These are phyloP conservation scores for Exophiala calicioides DNA, from an alignment of 2,329 filamentous ascomycete species.

Conservation along the genomic window DNA sequence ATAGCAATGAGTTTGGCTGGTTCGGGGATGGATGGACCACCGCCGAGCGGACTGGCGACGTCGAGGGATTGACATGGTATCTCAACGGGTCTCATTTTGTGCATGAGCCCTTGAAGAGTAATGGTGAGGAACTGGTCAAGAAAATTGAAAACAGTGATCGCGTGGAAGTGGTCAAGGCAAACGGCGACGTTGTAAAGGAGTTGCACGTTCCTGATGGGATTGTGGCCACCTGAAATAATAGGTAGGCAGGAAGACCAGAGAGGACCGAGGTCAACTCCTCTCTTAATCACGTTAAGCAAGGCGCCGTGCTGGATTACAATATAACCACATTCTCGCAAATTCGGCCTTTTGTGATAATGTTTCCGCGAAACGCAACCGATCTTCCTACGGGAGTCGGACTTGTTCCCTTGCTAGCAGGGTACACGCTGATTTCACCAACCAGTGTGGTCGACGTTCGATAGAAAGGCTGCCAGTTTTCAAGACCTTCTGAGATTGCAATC, in stretches of 20 bases:
- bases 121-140: slow-evolving; percentile 16
- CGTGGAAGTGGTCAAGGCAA: slow-evolving; percentile 6
- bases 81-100: slow-evolving; percentile 26
- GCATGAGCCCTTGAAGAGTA: slow-evolving; percentile 17
- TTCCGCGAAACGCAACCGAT: no score
- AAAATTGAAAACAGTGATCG: slow-evolving; percentile 8
- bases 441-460: no score
- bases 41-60: slow-evolving; percentile 26
- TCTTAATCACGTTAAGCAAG: not conserved
- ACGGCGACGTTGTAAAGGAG: slow-evolving; percentile 12
- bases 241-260: not conserved
- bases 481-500: no score
- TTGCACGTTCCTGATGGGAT: slow-evolving; percentile 21
- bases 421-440: no score
- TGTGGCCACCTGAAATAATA: slow-evolving; percentile 10
- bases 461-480: no score
- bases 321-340: no score
- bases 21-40: slow-evolving; percentile 52
- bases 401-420: no score
- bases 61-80: slow-evolving; percentile 29
- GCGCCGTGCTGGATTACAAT: not conserved
- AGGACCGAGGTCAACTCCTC: not conserved
- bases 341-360: no score
- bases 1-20: slow-evolving; percentile 49
- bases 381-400: no score